Evolutionary conservation across 805 yeast species (phyloP), one percentile per base, ranked within the genome.

Genomic region (Barnettozyma botsteinii): DNA sequence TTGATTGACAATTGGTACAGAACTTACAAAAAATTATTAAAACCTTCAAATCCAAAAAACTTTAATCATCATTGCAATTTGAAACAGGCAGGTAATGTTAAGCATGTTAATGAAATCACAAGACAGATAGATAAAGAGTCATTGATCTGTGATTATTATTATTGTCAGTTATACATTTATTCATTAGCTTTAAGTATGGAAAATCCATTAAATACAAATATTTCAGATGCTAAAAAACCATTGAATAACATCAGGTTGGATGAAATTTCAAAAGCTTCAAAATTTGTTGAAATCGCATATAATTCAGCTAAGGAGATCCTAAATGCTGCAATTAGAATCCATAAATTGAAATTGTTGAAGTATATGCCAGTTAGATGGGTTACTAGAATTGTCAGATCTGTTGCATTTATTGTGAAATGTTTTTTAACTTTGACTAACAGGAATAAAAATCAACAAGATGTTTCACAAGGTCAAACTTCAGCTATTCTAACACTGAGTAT

Each of bases 331-430:
- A 77, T 75, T 41, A 63, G 93, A 29, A 78, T 87, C 6, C 85
- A 81, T 51, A 69, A 69, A 46, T 62, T 82, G 43, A 75, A 73
- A 43, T 63, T 81, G 67, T 63, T 87, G 39, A 69, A 78, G 42
- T 82, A 72, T 55, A 86, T 88, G 80, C 96, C 98, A 1, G 88
- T 87, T n/a, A 67, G 96, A 47, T 88, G 96, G 95, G 79, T 84
- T 7, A 82, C 85, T 0, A 70, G 95, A 38, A 78, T 87, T 21
- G 88, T 89, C 17, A 77, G 91, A 51, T 85, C 96, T 0, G 87
- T 87, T 11, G 93, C 96, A 2, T 89, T 88, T 57, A 73, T 91
- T 38, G 93, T 91, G 12, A 91, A 89, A 61, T 85, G 94, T 54
- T 79, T 85, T 53, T 57, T 82, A 47, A 81, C 86, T 0, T 64